Percentiles rank a stretch among this genome's conserved stretches.
Conservation (phyloP, 1,284 basidiomycete genomes). For the Sporisorium graminicola region DNA sequence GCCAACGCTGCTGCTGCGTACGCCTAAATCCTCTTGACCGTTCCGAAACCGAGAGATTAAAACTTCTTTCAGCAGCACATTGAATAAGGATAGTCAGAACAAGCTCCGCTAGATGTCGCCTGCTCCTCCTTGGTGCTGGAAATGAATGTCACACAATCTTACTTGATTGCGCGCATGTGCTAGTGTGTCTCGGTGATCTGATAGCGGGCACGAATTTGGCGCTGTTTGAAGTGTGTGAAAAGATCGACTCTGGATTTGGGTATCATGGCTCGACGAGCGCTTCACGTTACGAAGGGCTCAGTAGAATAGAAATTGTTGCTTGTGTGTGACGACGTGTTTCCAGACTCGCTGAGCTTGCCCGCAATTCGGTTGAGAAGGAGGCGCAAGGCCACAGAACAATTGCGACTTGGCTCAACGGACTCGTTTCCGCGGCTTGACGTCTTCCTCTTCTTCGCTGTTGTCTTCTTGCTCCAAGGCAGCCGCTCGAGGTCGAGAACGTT, state of each 20-base stretch:
- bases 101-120: too few species aligned
- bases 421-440: constrained; percentile 25
- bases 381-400: too few species aligned
- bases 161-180: background rate
- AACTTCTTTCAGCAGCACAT: too few species aligned
- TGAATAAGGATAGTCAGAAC: too few species aligned
- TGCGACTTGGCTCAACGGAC: constrained; percentile 12
- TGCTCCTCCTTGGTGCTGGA: background rate
- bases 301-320: background rate
- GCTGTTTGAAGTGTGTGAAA: background rate
- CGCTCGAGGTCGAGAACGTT: background rate
- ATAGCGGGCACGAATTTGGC: background rate
- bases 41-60: too few species aligned
- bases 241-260: background rate
- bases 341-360: too few species aligned
- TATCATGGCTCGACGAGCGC: background rate
- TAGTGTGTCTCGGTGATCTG: background rate
- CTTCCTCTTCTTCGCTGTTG: constrained; percentile 19
- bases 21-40: too few species aligned
- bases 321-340: background rate
- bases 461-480: background rate
- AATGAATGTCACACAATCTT: too few species aligned
- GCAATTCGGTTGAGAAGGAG: background rate
- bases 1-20: constrained; percentile 20
- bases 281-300: background rate